phyloP scores from a whole-genome alignment of 139 green algal genomes.

The Tetraselmis chui region DNA sequence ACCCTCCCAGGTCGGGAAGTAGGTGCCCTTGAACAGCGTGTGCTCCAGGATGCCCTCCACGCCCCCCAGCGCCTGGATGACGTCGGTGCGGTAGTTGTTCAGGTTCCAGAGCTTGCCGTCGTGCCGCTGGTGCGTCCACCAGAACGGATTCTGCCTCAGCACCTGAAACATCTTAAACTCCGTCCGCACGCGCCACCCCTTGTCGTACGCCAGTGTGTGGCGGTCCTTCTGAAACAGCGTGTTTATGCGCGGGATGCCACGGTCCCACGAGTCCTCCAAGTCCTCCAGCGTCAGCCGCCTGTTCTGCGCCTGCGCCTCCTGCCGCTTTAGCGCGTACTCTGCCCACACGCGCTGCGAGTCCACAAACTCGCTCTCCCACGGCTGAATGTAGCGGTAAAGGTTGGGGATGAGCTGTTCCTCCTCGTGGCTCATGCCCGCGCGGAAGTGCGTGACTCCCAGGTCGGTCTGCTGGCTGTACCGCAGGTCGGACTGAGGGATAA shows the following conservation, averaged over 20 bases:
- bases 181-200: constrained; percentile 94
- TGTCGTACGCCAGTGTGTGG: constrained; percentile 98
- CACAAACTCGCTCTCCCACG: constrained; percentile 97
- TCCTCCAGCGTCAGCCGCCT: constrained; percentile 54
- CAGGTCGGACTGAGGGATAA: constrained; percentile 91
- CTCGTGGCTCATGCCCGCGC: constrained; percentile 93
- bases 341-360: constrained; percentile 97
- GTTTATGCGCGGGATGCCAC: constrained; percentile 98
- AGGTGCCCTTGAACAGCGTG: constrained; percentile 99
- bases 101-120: constrained; percentile 99
- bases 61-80: constrained; percentile 92
- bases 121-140: constrained; percentile 99
- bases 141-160: constrained; percentile 89
- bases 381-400: constrained; percentile 95
- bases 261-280: constrained; percentile 96
- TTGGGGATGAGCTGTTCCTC: constrained; percentile 99
- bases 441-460: constrained; percentile 97
- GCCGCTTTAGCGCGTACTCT: constrained; percentile 98
- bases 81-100: constrained; percentile 97
- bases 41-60: constrained; percentile 99
- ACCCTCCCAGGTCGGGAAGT: constrained; percentile 99
- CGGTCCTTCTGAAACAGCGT: constrained; percentile 99
- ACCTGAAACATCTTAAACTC: constrained; percentile 95
- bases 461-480: constrained; percentile 95
- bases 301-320: constrained; percentile 72